Base-by-base conservation (phyloP, 2,329 filamentous ascomycete species). In the Aspergillus fructus region DNA sequence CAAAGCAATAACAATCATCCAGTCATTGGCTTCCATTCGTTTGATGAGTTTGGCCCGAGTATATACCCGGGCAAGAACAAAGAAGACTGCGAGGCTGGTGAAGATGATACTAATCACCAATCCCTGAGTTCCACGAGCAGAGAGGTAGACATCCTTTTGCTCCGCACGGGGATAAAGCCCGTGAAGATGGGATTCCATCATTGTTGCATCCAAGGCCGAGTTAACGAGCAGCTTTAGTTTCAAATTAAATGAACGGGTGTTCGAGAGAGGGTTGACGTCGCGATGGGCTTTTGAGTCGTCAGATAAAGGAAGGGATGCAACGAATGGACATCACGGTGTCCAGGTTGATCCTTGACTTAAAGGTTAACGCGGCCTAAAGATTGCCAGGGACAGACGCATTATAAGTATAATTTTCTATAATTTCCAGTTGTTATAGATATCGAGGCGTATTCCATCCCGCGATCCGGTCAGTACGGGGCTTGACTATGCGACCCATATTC, bases 1-100 rank as follows among this genome's bases (percentile, higher is more conserved):
- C 62, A 74, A 56, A 17, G 73, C 66, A 34, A 71, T 58, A 15
- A 74, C 39, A 8, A 74, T 62, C 67, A 73, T 71, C 68, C 71
- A 74, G 58, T 75, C 73, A 62, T 74, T 74, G 3, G 64, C 47
- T 58, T 74, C 71, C 59, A 74, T 64, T n/a, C 61, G 65, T 23
- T 68, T 62, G 56, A 74, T 67, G 12, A 74, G 60, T 13, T 59
- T 64, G 17, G 64, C 58, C 11, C 72, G 65, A 11, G 71, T 73
- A 55, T 71, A 74, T 24, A 74, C 60, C 17, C 73, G 69, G 30
- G 66, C 60, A 6, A 49, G 55, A 13, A 74, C 71, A 40, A 73
- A 69, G 37, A 47, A 57, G 15, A 66, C 65, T 11, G 72, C 71
- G 13, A 74, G 54, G 3, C 24, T 53, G 5, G 71, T 73, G 53